A percentile compares a stretch with the other conserved stretches of the same genome.
These are phyloP conservation scores for Rugosomyces carneus DNA, from an alignment of 1,284 basidiomycete species.

Conservation along the genomic window DNA sequence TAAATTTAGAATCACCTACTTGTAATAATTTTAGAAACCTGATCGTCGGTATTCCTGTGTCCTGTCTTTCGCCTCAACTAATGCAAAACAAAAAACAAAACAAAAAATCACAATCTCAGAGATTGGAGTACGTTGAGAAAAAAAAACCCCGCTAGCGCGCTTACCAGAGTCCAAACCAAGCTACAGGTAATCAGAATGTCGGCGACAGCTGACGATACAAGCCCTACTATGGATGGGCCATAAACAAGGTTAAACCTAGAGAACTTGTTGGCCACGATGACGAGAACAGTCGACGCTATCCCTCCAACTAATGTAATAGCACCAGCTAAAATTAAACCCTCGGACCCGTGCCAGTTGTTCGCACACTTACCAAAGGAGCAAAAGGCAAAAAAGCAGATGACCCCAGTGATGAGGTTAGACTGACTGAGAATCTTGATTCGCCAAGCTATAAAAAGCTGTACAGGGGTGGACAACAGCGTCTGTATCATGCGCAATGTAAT, in stretches of 20 bases:
- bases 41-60: not conserved
- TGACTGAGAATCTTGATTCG: slow-evolving; percentile 29
- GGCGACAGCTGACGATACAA: not conserved
- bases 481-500: slow-evolving; percentile 13
- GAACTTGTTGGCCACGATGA: not conserved
- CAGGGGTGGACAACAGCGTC: slow-evolving; percentile 29
- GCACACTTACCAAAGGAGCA: not conserved
- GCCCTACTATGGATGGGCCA: not conserved
- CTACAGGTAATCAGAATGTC: not conserved
- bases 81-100: not conserved
- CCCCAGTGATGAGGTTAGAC: slow-evolving; percentile 1
- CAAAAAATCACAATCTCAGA: not conserved
- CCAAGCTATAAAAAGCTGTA: slow-evolving; percentile 36
- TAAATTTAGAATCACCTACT: not conserved
- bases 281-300: not conserved
- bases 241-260: not conserved
- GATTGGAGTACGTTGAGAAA: no score
- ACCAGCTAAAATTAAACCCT: not conserved
- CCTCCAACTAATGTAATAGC: no score
- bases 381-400: not conserved
- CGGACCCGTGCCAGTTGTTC: no score
- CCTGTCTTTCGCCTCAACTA: not conserved
- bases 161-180: not conserved
- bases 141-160: no score
- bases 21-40: not conserved